Conservation (phyloP, 2,329 filamentous ascomycete species). For the Aspergillus texensis region DNA sequence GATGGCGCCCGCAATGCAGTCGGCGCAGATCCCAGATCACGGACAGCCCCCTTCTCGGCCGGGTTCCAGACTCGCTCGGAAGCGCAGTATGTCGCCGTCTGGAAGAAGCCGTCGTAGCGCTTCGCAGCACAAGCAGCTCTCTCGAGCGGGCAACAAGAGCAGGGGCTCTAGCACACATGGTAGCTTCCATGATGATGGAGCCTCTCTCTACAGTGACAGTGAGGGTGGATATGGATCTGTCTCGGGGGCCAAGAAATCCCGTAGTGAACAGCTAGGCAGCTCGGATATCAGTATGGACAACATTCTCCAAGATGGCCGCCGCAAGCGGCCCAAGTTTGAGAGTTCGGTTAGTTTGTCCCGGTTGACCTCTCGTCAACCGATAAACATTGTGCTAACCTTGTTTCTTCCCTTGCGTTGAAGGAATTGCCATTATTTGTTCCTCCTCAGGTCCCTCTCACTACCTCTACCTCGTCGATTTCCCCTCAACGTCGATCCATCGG, state of each 20-base stretch:
- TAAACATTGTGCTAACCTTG: conserved; percentile 16
- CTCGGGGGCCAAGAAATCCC: conserved; percentile 70
- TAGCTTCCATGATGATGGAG: conserved; percentile 68
- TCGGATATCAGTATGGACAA: conserved; percentile 98
- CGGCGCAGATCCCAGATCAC: conserved; percentile 55
- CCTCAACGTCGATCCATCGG: conserved; percentile 81
- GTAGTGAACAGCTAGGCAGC: conserved; percentile 82
- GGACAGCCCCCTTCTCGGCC: conserved; percentile 68
- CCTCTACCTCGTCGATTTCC: conserved; percentile 97
- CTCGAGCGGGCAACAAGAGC: conserved; percentile 69
- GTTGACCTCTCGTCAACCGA: neutral
- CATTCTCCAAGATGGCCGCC: conserved; percentile 93
- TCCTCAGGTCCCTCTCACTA: conserved; percentile 86
- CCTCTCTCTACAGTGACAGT: conserved; percentile 82
- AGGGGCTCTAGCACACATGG: conserved; percentile 63
- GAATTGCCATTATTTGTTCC: conserved; percentile 94
- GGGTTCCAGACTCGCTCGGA: conserved; percentile 69
- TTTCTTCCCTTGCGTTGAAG: conserved; percentile 51
- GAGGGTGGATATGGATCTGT: conserved; percentile 78
- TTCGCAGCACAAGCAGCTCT: conserved; percentile 73
- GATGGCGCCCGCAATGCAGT: conserved; percentile 60
- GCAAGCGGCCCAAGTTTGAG: conserved; percentile 92
- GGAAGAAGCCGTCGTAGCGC: conserved; percentile 74
- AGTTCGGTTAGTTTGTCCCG: conserved; percentile 79
- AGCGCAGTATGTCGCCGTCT: conserved; percentile 77